Evolutionary conservation across 805 yeast genomes (phyloP).

Genomic region (Zygosaccharomyces bisporus): DNA sequence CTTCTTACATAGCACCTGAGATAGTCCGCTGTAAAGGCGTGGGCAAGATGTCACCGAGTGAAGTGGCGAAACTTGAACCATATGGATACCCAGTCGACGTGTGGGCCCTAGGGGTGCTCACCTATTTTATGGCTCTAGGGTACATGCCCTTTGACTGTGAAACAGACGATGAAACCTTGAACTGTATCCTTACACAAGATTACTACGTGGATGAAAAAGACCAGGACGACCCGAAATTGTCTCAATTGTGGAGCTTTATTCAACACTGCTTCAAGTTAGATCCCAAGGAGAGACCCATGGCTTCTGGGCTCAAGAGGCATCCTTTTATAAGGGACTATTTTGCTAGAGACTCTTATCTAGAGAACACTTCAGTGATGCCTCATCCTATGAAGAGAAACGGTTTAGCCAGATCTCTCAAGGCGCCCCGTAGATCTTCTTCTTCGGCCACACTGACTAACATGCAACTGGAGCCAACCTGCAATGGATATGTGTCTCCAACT

Average conservation of each 20-base stretch:
- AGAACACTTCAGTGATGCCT: constrained; percentile 7
- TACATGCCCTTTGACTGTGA: constrained; percentile 79
- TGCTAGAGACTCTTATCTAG: constrained; percentile 12
- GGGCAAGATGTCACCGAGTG: constrained; percentile 19
- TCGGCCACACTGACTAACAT: constrained; percentile 11
- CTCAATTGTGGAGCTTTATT: constrained; percentile 57
- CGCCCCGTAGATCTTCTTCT: constrained; percentile 24
- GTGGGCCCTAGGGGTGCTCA: constrained; percentile 74
- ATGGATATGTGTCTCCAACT: constrained; percentile 3
- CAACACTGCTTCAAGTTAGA: constrained; percentile 48
- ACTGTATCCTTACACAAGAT: constrained; percentile 58
- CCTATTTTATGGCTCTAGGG: constrained; percentile 68
- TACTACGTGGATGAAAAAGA: constrained; percentile 59
- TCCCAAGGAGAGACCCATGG: constrained; percentile 44
- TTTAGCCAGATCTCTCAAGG: constrained; percentile 24
- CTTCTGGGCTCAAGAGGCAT: constrained; percentile 44
- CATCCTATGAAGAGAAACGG: constrained; percentile 16
- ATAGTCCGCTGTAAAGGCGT: constrained; percentile 42
- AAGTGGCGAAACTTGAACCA: constrained; percentile 26
- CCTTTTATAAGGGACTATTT: constrained; percentile 36
- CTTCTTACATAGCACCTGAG: constrained; percentile 76
- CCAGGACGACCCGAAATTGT: constrained; percentile 45
- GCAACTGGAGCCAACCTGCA: constrained; percentile 2
- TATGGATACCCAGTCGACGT: constrained; percentile 61
- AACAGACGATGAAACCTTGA: constrained; percentile 59